phyloP scores from a whole-genome alignment of 2,329 filamentous ascomycete genomes.

The Coniella vitis region DNA sequence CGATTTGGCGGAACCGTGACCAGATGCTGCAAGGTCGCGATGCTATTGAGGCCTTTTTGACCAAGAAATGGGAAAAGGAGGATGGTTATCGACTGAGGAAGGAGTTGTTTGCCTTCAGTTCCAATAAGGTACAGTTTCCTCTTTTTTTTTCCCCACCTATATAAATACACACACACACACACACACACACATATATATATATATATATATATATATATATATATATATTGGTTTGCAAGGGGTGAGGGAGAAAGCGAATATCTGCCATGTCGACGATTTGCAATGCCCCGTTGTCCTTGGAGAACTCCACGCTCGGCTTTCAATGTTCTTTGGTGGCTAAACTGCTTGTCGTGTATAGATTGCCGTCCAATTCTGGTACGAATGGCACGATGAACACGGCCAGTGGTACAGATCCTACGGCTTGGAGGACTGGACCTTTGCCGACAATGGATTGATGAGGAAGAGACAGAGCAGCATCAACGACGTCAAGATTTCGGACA shows the following conservation, averaged over 20 bases:
- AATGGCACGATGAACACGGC: constrained; percentile 62
- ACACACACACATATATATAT: no score
- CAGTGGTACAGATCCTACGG: constrained; percentile 88
- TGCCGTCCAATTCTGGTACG: constrained; percentile 88
- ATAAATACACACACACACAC: no score
- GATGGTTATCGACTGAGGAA: constrained; percentile 69
- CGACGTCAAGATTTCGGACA: constrained; percentile 55
- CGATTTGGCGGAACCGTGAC: constrained; percentile 74
- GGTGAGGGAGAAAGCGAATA: no score
- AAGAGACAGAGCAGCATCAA: constrained; percentile 74
- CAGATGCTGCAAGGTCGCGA: constrained; percentile 63
- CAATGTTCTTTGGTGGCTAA: no score
- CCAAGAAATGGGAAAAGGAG: constrained; percentile 68
- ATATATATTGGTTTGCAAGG: no score
- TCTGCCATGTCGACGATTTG: no score
- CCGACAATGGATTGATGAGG: constrained; percentile 60
- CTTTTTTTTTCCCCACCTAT: no score
- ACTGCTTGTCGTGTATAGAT: constrained; percentile 41
- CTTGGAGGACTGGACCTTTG: constrained; percentile 74
- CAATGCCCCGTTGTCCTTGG: no score
- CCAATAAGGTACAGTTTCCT: constrained; percentile 46
- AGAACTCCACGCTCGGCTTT: no score
- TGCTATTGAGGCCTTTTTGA: constrained; percentile 61
- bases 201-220: no score
- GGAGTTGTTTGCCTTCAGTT: constrained; percentile 72